Conservation (phyloP, 257 asterid genomes). For the Solanum phureja region DNA sequence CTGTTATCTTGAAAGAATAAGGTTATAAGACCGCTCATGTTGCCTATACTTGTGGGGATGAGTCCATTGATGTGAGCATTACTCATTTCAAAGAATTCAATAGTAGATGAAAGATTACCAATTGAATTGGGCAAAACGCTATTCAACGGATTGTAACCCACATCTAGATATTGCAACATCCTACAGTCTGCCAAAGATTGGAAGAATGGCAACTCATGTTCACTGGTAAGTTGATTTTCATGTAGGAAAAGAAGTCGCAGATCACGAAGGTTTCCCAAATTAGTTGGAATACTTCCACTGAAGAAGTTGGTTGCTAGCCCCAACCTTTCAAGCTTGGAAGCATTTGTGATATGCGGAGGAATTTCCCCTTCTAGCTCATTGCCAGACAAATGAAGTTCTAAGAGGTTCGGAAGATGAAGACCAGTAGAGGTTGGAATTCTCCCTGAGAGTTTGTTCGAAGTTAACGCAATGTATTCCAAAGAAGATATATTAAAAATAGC, state of each 20-base stretch:
- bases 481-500: constrained; percentile 24
- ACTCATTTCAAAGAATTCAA: constrained; percentile 7
- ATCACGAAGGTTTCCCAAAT: constrained; percentile 12
- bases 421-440: constrained; percentile 6
- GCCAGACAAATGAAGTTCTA: constrained; percentile 5
- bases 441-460: constrained; percentile 11
- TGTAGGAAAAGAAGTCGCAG: constrained; percentile 6
- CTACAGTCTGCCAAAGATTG: constrained; percentile 19
- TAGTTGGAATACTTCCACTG: constrained; percentile 15
- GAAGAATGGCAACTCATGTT: constrained; percentile 9
- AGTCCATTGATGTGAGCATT: constrained; percentile 7
- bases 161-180: constrained; percentile 8
- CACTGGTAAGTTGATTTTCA: neutral
- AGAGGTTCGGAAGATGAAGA: constrained; percentile 19
- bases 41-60: constrained; percentile 24
- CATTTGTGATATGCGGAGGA: constrained; percentile 15
- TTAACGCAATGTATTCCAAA: constrained; percentile 3
- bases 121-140: constrained; percentile 16
- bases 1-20: constrained; percentile 8
- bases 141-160: constrained; percentile 9
- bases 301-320: constrained; percentile 10
- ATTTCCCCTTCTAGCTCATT: constrained; percentile 18
- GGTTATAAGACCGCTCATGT: constrained; percentile 16
- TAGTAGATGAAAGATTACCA: constrained; percentile 15
- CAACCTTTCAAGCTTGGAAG: constrained; percentile 9